Evolutionary conservation across 345 rosid genomes (phyloP).

Genomic region (Syzygium oleosum): DNA sequence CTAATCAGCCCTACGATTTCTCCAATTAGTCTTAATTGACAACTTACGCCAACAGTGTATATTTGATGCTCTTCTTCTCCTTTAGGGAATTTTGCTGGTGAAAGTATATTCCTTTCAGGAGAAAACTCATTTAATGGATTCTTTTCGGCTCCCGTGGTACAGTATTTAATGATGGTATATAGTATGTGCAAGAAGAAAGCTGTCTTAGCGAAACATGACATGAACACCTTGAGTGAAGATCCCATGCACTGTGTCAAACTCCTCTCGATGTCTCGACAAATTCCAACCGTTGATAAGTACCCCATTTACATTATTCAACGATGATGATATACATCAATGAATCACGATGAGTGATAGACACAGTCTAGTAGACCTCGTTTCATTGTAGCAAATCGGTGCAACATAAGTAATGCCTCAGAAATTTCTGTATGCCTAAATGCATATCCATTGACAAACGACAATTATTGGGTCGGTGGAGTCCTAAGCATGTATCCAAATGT

Average conservation of each 20-base stretch:
- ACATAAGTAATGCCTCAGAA: background rate
- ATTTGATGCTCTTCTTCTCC: background rate
- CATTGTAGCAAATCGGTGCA: background rate
- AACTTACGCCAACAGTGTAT: no score
- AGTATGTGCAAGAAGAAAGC: background rate
- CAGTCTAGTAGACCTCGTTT: background rate
- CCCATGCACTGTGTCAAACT: no score
- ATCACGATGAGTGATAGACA: background rate
- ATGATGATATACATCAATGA: background rate
- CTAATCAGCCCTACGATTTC: no score
- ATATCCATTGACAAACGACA: background rate
- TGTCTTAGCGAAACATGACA: background rate
- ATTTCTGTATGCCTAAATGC: background rate
- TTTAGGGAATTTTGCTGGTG: background rate
- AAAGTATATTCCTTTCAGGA: background rate
- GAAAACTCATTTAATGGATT: background rate
- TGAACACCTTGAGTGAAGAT: no score
- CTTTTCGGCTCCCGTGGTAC: background rate
- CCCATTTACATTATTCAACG: background rate
- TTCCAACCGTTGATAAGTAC: no score
- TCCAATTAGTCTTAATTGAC: no score
- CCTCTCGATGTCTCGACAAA: no score
- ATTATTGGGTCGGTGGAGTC: background rate
- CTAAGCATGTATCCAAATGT: background rate
- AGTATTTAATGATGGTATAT: background rate